A percentile compares a stretch with the other conserved stretches of the same genome.
phyloP scores from a whole-genome alignment of 139 green algal species.

The Chlamydomonas sp. region DNA sequence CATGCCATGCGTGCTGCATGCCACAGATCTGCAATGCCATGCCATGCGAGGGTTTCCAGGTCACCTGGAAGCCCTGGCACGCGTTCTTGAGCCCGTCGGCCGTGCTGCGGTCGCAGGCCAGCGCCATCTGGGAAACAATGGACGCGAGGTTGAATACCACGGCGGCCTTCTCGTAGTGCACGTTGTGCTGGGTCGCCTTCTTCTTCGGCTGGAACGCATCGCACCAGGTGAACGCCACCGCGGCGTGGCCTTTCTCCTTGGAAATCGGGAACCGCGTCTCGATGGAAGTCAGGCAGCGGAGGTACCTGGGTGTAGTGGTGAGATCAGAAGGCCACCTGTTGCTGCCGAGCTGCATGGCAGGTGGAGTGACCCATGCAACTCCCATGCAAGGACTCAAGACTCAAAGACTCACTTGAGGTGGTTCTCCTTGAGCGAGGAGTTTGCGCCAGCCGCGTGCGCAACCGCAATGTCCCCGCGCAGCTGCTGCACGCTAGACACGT shows the following conservation, averaged over 20 bases:
- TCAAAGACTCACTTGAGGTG: conserved; percentile 55
- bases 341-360: too few relatives aligned
- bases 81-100: conserved; percentile 58
- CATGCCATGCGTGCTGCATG: not conserved
- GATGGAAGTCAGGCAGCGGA: conserved; percentile 65
- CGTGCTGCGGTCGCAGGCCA: conserved; percentile 60
- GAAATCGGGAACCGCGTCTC: conserved; percentile 88
- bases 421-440: conserved; percentile 32
- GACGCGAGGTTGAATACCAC: conserved; percentile 91
- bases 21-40: too few relatives aligned
- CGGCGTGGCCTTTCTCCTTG: conserved; percentile 53
- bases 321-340: too few relatives aligned
- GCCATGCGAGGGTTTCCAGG: too few relatives aligned
- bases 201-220: conserved; percentile 72
- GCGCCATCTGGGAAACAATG: conserved; percentile 61
- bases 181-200: conserved; percentile 35
- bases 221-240: conserved; percentile 56
- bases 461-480: conserved; percentile 44
- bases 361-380: not conserved
- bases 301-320: conserved; percentile 62
- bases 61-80: conserved; percentile 4
- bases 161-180: conserved; percentile 88
- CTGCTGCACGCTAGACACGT: conserved; percentile 54
- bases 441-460: not conserved
- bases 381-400: not conserved